These are phyloP conservation scores for Cardiospermum halicacabum DNA, from an alignment of 345 rosid genomes.

Conservation along the genomic window DNA sequence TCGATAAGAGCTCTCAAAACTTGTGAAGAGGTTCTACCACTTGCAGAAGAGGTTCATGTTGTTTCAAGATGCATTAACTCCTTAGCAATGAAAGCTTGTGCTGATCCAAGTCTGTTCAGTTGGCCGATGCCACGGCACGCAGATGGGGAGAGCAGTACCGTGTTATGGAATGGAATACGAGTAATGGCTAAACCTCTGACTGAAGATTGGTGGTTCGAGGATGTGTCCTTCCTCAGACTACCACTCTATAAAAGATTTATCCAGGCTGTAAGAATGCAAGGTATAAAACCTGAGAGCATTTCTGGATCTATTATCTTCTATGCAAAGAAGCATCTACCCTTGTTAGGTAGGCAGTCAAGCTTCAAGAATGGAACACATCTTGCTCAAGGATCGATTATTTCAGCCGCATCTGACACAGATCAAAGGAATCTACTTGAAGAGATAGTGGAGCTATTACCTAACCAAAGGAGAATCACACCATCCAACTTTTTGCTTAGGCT, in stretches of 20 bases:
- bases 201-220: slow-evolving; percentile 90
- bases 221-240: slow-evolving; percentile 56
- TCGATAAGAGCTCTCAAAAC: slow-evolving; percentile 66
- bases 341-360: slow-evolving; percentile 50
- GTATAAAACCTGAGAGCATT: slow-evolving; percentile 48
- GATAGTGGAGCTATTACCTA: slow-evolving; percentile 64
- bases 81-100: slow-evolving; percentile 74
- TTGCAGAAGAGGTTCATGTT: slow-evolving; percentile 74
- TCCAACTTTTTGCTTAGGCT: slow-evolving; percentile 77
- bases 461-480: slow-evolving; percentile 44
- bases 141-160: slow-evolving; percentile 24
- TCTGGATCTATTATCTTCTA: slow-evolving; percentile 66
- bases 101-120: slow-evolving; percentile 54
- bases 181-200: slow-evolving; percentile 26
- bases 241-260: slow-evolving; percentile 61
- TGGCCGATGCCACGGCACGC: slow-evolving; percentile 47
- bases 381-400: slow-evolving; percentile 21
- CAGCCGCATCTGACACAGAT: slow-evolving; percentile 32
- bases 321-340: slow-evolving; percentile 63
- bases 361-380: slow-evolving; percentile 22
- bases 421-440: slow-evolving; percentile 71
- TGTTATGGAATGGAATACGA: slow-evolving; percentile 73
- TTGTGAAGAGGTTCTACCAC: slow-evolving; percentile 53
- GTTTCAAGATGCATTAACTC: slow-evolving; percentile 75
- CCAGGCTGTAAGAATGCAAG: slow-evolving; percentile 44